Conservation (phyloP, 208 protist genomes). For the Lotmaria passim region DNA sequence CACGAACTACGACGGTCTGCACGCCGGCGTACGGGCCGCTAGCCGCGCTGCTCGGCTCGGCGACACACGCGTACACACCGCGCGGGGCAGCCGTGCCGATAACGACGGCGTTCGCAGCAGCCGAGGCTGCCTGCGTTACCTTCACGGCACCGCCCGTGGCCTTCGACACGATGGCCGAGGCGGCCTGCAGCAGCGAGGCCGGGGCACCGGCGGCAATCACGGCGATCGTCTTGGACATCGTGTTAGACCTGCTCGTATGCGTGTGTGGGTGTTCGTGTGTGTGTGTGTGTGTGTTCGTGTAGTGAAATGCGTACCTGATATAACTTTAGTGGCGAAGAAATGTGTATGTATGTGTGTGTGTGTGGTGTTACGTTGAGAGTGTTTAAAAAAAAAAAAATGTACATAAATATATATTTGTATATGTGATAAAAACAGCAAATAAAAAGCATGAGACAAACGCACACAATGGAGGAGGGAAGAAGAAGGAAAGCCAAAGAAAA, state of each 20-base stretch:
- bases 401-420: too few relatives aligned
- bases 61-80: conserved; percentile 70
- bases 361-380: not conserved
- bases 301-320: not conserved
- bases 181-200: conserved; percentile 68
- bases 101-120: conserved; percentile 58
- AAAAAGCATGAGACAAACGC: too few relatives aligned
- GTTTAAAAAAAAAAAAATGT: too few relatives aligned
- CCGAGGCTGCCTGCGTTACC: conserved; percentile 42
- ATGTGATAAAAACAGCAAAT: too few relatives aligned
- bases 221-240: conserved; percentile 76
- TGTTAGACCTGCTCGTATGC: not conserved
- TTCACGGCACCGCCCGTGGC: conserved; percentile 65
- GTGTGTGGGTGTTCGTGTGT: conserved; percentile 17
- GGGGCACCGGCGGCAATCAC: conserved; percentile 66
- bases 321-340: too few relatives aligned
- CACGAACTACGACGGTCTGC: conserved; percentile 69
- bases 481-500: too few relatives aligned
- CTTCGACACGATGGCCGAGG: conserved; percentile 59
- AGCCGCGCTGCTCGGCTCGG: conserved; percentile 31
- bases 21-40: conserved; percentile 60
- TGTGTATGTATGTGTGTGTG: not conserved
- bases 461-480: too few relatives aligned
- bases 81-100: conserved; percentile 62
- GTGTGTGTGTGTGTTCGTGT: conserved; percentile 7